These are phyloP conservation scores for Exophiala sp. DNA, from an alignment of 2,329 filamentous ascomycete genomes.

Conservation along the genomic window DNA sequence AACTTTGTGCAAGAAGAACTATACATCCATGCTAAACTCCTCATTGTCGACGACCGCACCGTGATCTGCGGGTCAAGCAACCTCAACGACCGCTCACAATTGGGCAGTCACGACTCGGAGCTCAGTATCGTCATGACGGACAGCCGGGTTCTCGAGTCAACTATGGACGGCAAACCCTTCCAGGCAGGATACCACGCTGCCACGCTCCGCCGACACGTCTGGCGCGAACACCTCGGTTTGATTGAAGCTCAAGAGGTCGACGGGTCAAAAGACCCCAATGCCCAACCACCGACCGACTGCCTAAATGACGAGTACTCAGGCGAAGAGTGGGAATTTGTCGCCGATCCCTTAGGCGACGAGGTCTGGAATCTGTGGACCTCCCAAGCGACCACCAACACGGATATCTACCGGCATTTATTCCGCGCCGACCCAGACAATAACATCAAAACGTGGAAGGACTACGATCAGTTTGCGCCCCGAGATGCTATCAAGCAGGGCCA, in stretches of 20 bases:
- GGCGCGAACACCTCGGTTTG: slow-evolving; percentile 86
- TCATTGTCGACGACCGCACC: slow-evolving; percentile 74
- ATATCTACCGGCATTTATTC: slow-evolving; percentile 77
- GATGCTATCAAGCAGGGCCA: slow-evolving; percentile 76
- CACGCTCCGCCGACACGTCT: slow-evolving; percentile 78
- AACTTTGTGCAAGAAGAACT: slow-evolving; percentile 87
- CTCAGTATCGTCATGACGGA: slow-evolving; percentile 89
- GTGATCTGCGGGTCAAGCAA: slow-evolving; percentile 78
- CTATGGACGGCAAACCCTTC: slow-evolving; percentile 71
- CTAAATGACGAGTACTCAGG: slow-evolving; percentile 73
- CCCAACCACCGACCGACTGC: slow-evolving; percentile 66
- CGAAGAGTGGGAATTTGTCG: slow-evolving; percentile 63
- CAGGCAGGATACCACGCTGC: slow-evolving; percentile 72
- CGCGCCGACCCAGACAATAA: slow-evolving; percentile 85
- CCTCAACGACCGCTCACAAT: slow-evolving; percentile 69
- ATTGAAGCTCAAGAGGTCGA: slow-evolving; percentile 68
- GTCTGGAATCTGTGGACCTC: slow-evolving; percentile 70
- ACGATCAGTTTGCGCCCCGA: slow-evolving; percentile 69
- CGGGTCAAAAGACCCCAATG: slow-evolving; percentile 68
- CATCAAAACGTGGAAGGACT: slow-evolving; percentile 85
- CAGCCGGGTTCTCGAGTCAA: slow-evolving; percentile 63
- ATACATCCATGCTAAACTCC: slow-evolving; percentile 87
- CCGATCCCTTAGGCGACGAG: slow-evolving; percentile 66
- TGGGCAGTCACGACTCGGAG: slow-evolving; percentile 81
- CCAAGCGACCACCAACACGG: slow-evolving; percentile 73